A percentile compares a stretch with the other conserved stretches of the same genome.
Evolutionary conservation across 805 yeast species (phyloP).

Genomic region (Ogataea nakhonphanomensis): DNA sequence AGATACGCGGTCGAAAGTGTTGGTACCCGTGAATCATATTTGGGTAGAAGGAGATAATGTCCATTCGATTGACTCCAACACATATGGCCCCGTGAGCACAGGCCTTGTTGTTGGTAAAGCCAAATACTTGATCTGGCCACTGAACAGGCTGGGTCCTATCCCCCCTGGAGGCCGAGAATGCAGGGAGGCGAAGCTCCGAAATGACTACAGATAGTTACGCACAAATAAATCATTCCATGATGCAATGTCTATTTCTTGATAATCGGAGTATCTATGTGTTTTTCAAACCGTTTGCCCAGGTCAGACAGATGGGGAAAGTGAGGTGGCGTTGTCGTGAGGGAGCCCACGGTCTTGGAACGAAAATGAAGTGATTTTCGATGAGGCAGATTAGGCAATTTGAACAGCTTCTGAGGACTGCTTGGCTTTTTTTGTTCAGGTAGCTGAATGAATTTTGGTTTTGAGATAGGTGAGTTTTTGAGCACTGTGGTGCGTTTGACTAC

Average conservation of each 20-base stretch:
- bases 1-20: conserved; percentile 60
- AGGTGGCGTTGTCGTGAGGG: conserved; percentile 18
- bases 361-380: conserved; percentile 18
- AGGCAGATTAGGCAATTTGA: conserved; percentile 22
- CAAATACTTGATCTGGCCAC: conserved; percentile 67
- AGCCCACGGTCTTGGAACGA: conserved; percentile 27
- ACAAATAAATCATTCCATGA: not conserved
- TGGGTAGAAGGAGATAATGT: conserved; percentile 96
- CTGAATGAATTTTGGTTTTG: not conserved
- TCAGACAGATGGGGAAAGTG: conserved; percentile 15
- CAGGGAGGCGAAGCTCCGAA: conserved; percentile 27
- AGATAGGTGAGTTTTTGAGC: conserved; percentile 5
- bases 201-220: not conserved
- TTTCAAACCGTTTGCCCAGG: conserved; percentile 21
- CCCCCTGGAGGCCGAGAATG: conserved; percentile 54
- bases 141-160: conserved; percentile 48
- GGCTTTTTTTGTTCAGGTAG: not conserved
- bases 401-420: conserved; percentile 8
- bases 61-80: conserved; percentile 81
- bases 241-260: conserved; percentile 17
- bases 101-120: conserved; percentile 82
- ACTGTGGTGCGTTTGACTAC: conserved; percentile 13
- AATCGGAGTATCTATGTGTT: conserved; percentile 33
- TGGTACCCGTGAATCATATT: conserved; percentile 72
- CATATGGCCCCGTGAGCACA: conserved; percentile 82